Evolutionary conservation across 2,329 filamentous ascomycete species (phyloP), one percentile per base, ranked within the genome.

Genomic region (Didymella exigua): DNA sequence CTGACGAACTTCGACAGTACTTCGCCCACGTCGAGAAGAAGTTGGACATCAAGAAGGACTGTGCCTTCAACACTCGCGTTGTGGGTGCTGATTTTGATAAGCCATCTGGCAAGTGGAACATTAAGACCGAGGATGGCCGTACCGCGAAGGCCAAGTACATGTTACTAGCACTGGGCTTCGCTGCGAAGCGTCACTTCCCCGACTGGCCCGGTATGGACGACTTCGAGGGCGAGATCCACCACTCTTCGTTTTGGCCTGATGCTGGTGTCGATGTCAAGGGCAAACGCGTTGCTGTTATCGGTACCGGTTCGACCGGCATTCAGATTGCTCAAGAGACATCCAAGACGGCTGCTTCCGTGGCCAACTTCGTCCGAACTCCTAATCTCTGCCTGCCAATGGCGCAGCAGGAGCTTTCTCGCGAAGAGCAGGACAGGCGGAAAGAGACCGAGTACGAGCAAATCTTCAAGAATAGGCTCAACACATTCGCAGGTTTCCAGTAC

Each of bases 341-440:
- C 2, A 81, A 81, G 2, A 67, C 78, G 11, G 84, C 81, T 0
- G 79, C 76, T 5, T 72, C 67, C 30, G 50, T 89, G 1, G 79
- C 75, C 2, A 83, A 89, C 30, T 88, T 89, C 69, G 86, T 89
- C 63, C 81, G 87, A 10, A 89, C 86, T 1, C 87, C 87, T 0
- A 89, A 89, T 54, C 75, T 87, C 6, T 84, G 84, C 0, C 63
- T 89, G 0, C 86, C 86, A 0, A 87, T 89, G 84, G 77, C 80
- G 2, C 79, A 81, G 53, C 73, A 76, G 2, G 34, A 73, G 0
- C 73, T 87, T 24, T 80, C 78, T 0, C 73, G 68, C 10, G 76
- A 81, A 52, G 81, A 85, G 56, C 82, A 88, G 62, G 73, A 83
- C 21, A 64, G 65, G 2, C 67, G 73, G 14, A 78, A 79, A 61